Percentiles rank a stretch among this genome's conserved stretches.
These are phyloP conservation scores for Nitzschia sp. DNA, from an alignment of 108 stramenopile species.

Conservation along the genomic window DNA sequence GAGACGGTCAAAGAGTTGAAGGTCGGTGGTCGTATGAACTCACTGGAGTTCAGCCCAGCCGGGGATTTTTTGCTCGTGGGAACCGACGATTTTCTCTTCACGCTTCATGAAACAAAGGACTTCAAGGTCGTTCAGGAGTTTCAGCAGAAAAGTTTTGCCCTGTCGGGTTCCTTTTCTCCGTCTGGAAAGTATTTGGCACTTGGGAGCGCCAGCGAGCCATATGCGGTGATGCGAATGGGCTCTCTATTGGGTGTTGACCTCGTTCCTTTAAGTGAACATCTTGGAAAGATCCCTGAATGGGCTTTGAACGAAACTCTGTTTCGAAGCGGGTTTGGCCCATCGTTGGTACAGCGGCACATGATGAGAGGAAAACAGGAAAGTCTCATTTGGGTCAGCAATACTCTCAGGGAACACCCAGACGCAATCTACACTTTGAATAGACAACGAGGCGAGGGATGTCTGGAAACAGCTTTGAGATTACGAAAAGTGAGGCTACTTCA, in stretches of 20 bases:
- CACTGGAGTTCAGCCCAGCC: constrained; percentile 23
- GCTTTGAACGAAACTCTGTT: constrained; percentile 27
- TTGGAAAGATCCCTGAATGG: constrained; percentile 15
- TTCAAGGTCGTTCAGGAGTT: constrained; percentile 24
- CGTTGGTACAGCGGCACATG: constrained; percentile 40
- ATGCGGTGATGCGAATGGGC: constrained; percentile 27
- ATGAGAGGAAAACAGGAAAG: constrained; percentile 28
- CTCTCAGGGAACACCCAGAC: constrained; percentile 25
- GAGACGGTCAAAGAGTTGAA: constrained; percentile 21
- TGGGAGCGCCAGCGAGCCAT: constrained; percentile 4
- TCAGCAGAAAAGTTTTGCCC: constrained; percentile 2
- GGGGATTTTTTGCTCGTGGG: constrained; percentile 36
- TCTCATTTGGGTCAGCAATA: constrained; percentile 11
- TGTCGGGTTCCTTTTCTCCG: constrained; percentile 15
- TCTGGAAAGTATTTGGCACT: constrained; percentile 26
- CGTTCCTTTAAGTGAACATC: constrained; percentile 13
- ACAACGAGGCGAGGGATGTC: constrained; percentile 11
- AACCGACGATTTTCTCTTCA: constrained; percentile 31
- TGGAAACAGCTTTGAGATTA: constrained; percentile 35
- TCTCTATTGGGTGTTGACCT: constrained; percentile 33
- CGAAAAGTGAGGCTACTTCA: constrained; percentile 29
- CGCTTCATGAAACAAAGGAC: constrained; percentile 26
- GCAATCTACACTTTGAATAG: constrained; percentile 33
- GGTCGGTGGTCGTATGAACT: constrained; percentile 28
- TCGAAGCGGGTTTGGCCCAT: constrained; percentile 31